Evolutionary conservation across 1,284 basidiomycete species (phyloP).

Genomic region (Cutaneotrichosporon sp.): DNA sequence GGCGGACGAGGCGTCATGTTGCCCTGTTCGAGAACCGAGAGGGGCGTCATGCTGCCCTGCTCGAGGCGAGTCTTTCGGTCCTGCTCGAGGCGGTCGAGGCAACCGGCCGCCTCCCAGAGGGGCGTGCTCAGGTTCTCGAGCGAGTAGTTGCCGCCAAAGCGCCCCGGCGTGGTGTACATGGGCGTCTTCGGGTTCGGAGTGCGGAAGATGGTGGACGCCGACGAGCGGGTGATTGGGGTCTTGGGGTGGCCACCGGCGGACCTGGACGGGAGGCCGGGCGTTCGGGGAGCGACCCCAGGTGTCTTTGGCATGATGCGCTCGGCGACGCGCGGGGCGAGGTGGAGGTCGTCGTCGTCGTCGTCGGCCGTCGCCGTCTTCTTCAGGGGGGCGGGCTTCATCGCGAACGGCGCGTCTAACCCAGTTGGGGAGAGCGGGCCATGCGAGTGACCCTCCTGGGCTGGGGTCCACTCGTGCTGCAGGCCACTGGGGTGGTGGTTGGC

Average conservation of each 20-base stretch:
- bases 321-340: slow-evolving; percentile 4
- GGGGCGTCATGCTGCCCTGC: neutral
- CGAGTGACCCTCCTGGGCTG: slow-evolving; percentile 37
- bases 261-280: neutral
- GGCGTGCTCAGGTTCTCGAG: slow-evolving; percentile 42
- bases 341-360: slow-evolving; percentile 19
- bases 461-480: slow-evolving; percentile 48
- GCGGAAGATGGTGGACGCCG: slow-evolving; percentile 39
- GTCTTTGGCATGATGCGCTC: slow-evolving; percentile 35
- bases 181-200: slow-evolving; percentile 40
- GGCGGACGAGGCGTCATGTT: slow-evolving; percentile 3
- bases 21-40: neutral
- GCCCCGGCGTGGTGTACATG: slow-evolving; percentile 32
- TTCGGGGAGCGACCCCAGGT: neutral
- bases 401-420: slow-evolving; percentile 45
- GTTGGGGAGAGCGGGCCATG: slow-evolving; percentile 31
- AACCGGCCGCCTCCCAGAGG: slow-evolving; percentile 46
- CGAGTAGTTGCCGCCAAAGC: slow-evolving; percentile 2
- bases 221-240: slow-evolving; percentile 47
- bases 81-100: slow-evolving; percentile 40
- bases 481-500: slow-evolving; percentile 44
- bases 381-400: slow-evolving; percentile 39
- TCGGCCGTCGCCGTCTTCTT: slow-evolving; percentile 8
- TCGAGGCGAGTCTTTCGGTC: slow-evolving; percentile 33
- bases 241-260: neutral